Evolutionary conservation across 163 green algal species (phyloP), one percentile per base, ranked within the genome.

Genomic region (Scenedesmus sp.): DNA sequence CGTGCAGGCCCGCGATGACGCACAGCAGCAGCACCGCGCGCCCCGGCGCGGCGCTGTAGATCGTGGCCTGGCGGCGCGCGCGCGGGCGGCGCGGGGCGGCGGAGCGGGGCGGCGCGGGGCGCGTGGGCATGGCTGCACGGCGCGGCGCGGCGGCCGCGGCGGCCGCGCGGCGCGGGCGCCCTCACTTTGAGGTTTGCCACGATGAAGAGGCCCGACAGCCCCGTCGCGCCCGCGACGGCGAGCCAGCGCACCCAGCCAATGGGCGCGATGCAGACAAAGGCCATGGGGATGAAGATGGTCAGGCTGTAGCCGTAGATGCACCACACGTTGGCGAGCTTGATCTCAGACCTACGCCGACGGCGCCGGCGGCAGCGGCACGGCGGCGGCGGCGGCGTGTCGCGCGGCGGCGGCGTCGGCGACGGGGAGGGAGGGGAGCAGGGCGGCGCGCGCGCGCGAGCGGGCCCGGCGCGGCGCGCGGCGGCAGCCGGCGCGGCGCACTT

Each of bases 271-370:
- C 92, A 97, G 4, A 96, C 53, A 28, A 96, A 84, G 36, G 92
- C 92, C 63, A 95, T 89, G 57, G 95, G 95, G 48, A 99, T 92
- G 89, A 93, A 99, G 66, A 94, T 88, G 24, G 89, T 92, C 44
- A 99, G 75, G 26, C 89, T 85, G 85, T 99, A 99, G 36, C 95
- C 95, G 79, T 98, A 98, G 71, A 93, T 88, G 81, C 95, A 98
- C 85, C 89, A 94, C n/a, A 98, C 87, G 57, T 92, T 87, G n/a
- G 87, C 83, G 18, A 98, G 87, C 33, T 74, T 76, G 13, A 95
- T 74, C 33, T 87, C 71, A 31, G 48, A 69, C 74, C 63, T 81
- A 34, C 48, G 20, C n/a, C 57, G 42, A 10, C 39, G 39, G 39
- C 39, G 39, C 7, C 6, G 39, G 7, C n/a, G n/a, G n/a, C n/a